phyloP scores from a whole-genome alignment of 352 stramenopile species.

The Phytophthora pinifolia region DNA sequence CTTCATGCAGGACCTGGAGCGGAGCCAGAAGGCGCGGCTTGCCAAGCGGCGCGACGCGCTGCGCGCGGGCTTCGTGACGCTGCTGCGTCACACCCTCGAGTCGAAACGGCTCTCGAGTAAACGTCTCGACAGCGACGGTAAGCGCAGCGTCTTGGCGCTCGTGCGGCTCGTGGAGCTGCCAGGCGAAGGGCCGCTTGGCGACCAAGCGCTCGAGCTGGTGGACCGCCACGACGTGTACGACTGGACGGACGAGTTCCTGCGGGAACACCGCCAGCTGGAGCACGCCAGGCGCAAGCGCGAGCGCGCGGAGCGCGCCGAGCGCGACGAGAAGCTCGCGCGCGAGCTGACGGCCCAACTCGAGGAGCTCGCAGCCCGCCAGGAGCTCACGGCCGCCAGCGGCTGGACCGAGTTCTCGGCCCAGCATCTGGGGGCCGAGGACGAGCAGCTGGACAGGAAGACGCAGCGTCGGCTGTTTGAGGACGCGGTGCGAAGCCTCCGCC shows the following conservation, averaged over 20 bases:
- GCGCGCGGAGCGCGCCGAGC: constrained; percentile 43
- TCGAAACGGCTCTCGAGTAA: constrained; percentile 32
- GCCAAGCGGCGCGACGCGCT: constrained; percentile 45
- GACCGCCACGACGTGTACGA: constrained; percentile 67
- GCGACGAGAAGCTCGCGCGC: constrained; percentile 34
- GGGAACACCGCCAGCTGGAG: constrained; percentile 47
- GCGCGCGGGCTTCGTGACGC: constrained; percentile 40
- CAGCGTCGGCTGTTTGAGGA: constrained; percentile 63
- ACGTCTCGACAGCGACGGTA: constrained; percentile 46
- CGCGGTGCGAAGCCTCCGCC: constrained; percentile 40
- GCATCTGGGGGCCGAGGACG: too few species aligned
- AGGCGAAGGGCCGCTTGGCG: constrained; percentile 19
- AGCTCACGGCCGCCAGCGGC: constrained; percentile 29
- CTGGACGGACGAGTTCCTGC: constrained; percentile 55
- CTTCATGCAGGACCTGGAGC: constrained; percentile 65
- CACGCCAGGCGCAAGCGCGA: constrained; percentile 47
- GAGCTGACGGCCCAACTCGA: constrained; percentile 37
- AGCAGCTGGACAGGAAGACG: too few species aligned
- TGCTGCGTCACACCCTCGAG: constrained; percentile 41
- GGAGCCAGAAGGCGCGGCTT: constrained; percentile 48
- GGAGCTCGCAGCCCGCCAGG: constrained; percentile 5
- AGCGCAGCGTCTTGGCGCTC: constrained; percentile 46
- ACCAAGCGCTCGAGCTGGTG: constrained; percentile 30
- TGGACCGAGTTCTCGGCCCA: constrained; percentile 39
- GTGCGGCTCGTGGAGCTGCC: constrained; percentile 37